A percentile compares a stretch with the other conserved stretches of the same genome.
These are phyloP conservation scores for Immersiporthe knoxdaviesiana DNA, from an alignment of 2,329 filamentous ascomycete genomes.

Conservation along the genomic window DNA sequence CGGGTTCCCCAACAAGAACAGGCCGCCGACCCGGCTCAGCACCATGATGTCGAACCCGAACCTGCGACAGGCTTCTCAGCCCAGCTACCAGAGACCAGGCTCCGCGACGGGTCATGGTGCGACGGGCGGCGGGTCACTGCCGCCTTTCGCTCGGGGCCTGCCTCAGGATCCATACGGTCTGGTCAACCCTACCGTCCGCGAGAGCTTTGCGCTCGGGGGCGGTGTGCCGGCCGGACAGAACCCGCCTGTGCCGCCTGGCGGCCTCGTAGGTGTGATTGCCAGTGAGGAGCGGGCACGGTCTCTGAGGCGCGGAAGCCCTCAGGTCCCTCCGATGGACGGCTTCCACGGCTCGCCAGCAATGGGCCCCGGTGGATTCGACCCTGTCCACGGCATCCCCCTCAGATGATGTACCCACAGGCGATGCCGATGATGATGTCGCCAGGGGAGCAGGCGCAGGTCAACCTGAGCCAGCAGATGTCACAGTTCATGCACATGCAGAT, in stretches of 20 bases:
- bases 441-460: slow-evolving; percentile 74
- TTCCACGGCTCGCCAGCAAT: slow-evolving; percentile 44
- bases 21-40: slow-evolving; percentile 70
- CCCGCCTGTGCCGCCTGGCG: slow-evolving; percentile 65
- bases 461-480: slow-evolving; percentile 82
- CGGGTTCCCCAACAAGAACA: slow-evolving; percentile 79
- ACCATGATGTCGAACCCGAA: slow-evolving; percentile 73
- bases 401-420: slow-evolving; percentile 50
- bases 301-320: slow-evolving; percentile 77
- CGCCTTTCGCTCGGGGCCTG: slow-evolving; percentile 80
- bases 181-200: slow-evolving; percentile 71
- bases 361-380: slow-evolving; percentile 49
- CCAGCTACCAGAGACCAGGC: slow-evolving; percentile 55
- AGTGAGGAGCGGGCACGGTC: slow-evolving; percentile 80
- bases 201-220: slow-evolving; percentile 72
- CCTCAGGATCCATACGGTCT: slow-evolving; percentile 85
- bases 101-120: slow-evolving; percentile 60
- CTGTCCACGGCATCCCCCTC: slow-evolving; percentile 53
- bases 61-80: slow-evolving; percentile 57
- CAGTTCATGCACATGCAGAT: slow-evolving; percentile 94
- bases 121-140: slow-evolving; percentile 58
- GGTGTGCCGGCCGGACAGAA: slow-evolving; percentile 49
- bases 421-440: slow-evolving; percentile 49
- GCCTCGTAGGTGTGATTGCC: slow-evolving; percentile 86
- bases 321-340: slow-evolving; percentile 66